Conservation (phyloP, 352 stramenopile species). For the Pythium monospermum region DNA sequence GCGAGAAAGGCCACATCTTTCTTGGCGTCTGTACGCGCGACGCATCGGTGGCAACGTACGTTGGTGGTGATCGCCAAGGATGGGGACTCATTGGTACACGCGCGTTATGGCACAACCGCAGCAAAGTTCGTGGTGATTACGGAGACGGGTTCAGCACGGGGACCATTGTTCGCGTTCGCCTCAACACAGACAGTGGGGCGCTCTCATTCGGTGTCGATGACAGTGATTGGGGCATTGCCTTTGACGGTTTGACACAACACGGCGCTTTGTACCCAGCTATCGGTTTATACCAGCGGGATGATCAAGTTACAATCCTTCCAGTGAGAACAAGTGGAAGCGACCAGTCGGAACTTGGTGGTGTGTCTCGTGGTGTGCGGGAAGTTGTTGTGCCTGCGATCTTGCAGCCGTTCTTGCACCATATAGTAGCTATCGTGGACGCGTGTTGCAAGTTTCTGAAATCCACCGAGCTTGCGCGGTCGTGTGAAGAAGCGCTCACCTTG, state of each 20-base stretch:
- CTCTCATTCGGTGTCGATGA: slow-evolving; percentile 85
- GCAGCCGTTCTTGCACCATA: slow-evolving; percentile 73
- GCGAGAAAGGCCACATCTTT: slow-evolving; percentile 89
- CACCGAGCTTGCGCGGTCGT: slow-evolving; percentile 1
- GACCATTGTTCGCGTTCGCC: slow-evolving; percentile 69
- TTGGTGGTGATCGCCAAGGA: slow-evolving; percentile 84
- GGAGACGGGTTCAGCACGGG: slow-evolving; percentile 85
- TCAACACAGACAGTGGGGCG: slow-evolving; percentile 85
- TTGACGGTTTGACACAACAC: slow-evolving; percentile 84
- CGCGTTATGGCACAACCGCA: slow-evolving; percentile 86
- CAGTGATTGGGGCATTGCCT: slow-evolving; percentile 86
- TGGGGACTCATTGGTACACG: slow-evolving; percentile 88
- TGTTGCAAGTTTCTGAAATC: slow-evolving; percentile 46
- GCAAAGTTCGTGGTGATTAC: slow-evolving; percentile 87
- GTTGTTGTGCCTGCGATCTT: slow-evolving; percentile 60
- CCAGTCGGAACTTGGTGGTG: slow-evolving; percentile 16
- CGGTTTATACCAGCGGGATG: slow-evolving; percentile 84
- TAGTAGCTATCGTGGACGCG: slow-evolving; percentile 48
- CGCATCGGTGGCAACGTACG: slow-evolving; percentile 83
- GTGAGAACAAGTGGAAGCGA: slow-evolving; percentile 42
- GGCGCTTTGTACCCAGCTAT: slow-evolving; percentile 86
- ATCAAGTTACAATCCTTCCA: slow-evolving; percentile 84
- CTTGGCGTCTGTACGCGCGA: slow-evolving; percentile 83
- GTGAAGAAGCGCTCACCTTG: background rate
- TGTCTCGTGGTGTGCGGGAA: slow-evolving; percentile 27